Percentiles rank a stretch among this genome's conserved stretches.
These are phyloP conservation scores for Pythium scleroteichum DNA, from an alignment of 352 stramenopile genomes.

Conservation along the genomic window DNA sequence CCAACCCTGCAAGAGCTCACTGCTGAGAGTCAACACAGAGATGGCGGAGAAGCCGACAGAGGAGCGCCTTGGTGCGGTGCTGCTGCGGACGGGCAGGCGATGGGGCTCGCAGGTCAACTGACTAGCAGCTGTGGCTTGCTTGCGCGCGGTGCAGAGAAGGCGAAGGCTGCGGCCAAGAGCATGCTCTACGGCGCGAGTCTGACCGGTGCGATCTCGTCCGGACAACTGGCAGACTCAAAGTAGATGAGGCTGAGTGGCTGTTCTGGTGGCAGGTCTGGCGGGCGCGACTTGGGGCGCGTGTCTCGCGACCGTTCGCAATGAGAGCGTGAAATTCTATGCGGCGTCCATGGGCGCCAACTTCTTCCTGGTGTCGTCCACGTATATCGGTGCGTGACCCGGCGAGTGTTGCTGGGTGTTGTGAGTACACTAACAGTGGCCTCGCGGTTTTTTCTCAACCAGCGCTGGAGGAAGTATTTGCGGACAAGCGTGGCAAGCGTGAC, in stretches of 20 bases:
- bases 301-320: conserved; percentile 67
- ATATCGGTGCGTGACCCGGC: conserved; percentile 50
- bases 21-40: not conserved
- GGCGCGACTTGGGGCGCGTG: conserved; percentile 60
- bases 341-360: conserved; percentile 87
- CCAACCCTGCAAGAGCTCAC: not conserved
- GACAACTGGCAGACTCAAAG: not conserved
- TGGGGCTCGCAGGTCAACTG: not conserved
- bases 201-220: conserved; percentile 28
- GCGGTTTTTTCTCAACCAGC: conserved; percentile 31
- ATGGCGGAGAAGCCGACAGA: conserved; percentile 20
- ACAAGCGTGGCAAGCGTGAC: conserved; percentile 69
- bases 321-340: conserved; percentile 80
- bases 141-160: conserved; percentile 54
- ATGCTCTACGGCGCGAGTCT: conserved; percentile 69
- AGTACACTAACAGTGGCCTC: not conserved
- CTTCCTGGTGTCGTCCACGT: conserved; percentile 82
- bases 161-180: conserved; percentile 62
- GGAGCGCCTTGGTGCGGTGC: conserved; percentile 16
- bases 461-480: conserved; percentile 73
- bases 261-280: conserved; percentile 32
- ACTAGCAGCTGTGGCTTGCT: not conserved
- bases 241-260: no score
- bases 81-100: not conserved
- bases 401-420: not conserved